Base-by-base conservation (phyloP, 805 yeast species). In the Jamesozyma rosinii region DNA sequence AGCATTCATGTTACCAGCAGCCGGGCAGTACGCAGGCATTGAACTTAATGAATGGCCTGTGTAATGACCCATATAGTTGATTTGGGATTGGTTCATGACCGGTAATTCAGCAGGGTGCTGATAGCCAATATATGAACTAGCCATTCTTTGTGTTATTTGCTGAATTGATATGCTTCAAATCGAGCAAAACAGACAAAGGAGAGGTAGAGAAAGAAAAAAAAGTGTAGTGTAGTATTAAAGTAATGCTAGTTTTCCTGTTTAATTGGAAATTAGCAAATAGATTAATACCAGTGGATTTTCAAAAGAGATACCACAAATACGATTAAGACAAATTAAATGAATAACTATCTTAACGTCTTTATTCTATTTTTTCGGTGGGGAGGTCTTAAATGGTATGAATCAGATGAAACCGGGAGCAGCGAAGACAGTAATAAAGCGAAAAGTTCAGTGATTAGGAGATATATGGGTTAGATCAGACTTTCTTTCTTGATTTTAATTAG, bases 241-340 rank as follows among this genome's bases (percentile, higher is more conserved):
- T 33, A 15, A 13, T 33, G 18, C 6, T 17, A 14, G 13, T n/a
- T 17, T 17, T 31, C n/a, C n/a, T 31, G 8, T 31, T 14, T 31
- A n/a, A n/a, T n/a, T n/a, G n/a, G n/a, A n/a, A n/a, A n/a, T n/a
- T n/a, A n/a, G n/a, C n/a, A n/a, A n/a, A n/a, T 6, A 14, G 18
- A 14, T 31, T 31, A 15, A 33, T 14, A 33, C 6, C 24, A 20
- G 14, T 34, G 20, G 14, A 32, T 32, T 32, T 32, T 21, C 17
- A 22, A 35, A 35, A 21, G 30, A 35, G n/a, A 15, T 21, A 26
- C 39, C 39, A 37, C 39, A 18, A 39, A 41, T 33, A 34, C 32
- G 29, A 31, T 33, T 22, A 49, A 54, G 61, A 57, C 60, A 56
- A 55, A 59, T 56, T 59, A 59, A 59, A 51, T 49, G 48, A 59